Conservation (phyloP, 2,329 filamentous ascomycete genomes). For the Seiridium unicorne region DNA sequence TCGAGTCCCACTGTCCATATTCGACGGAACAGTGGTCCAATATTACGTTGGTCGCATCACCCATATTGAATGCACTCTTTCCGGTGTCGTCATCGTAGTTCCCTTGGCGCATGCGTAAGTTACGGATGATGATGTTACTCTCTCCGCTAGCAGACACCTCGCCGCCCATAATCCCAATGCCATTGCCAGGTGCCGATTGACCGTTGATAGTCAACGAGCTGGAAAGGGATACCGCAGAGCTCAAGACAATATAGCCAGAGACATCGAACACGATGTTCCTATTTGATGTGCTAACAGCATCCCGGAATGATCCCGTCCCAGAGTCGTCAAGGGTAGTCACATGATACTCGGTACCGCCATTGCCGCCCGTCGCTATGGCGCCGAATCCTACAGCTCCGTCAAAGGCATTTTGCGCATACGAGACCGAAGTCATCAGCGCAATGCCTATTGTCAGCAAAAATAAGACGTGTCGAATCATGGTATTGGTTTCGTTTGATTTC, state of each 20-base stretch:
- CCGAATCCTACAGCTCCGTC: constrained; percentile 47
- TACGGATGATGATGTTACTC: constrained; percentile 34
- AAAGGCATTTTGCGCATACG: constrained; percentile 34
- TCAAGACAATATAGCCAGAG: constrained; percentile 42
- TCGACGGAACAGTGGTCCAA: constrained; percentile 40
- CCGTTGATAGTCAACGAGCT: constrained; percentile 43
- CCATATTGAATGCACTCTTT: constrained; percentile 42
- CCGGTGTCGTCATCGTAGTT: constrained; percentile 33
- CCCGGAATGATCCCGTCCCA: constrained; percentile 43
- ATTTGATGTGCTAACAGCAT: constrained; percentile 40
- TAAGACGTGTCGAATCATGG: no score
- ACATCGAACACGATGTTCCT: constrained; percentile 43
- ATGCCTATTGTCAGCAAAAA: no score
- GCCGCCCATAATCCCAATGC: constrained; percentile 28
- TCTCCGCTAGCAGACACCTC: constrained; percentile 16
- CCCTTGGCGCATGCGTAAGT: constrained; percentile 42
- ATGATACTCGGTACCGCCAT: constrained; percentile 38
- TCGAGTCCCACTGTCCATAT: constrained; percentile 41
- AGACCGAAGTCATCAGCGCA: background rate
- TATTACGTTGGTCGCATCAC: constrained; percentile 40
- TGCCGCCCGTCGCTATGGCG: constrained; percentile 41
- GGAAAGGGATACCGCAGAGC: constrained; percentile 37
- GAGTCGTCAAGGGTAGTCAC: constrained; percentile 44
- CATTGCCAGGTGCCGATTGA: constrained; percentile 40
- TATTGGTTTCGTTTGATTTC: no score